These are phyloP conservation scores for Arachis stenosperma DNA, from an alignment of 306 rosid species.

Conservation along the genomic window DNA sequence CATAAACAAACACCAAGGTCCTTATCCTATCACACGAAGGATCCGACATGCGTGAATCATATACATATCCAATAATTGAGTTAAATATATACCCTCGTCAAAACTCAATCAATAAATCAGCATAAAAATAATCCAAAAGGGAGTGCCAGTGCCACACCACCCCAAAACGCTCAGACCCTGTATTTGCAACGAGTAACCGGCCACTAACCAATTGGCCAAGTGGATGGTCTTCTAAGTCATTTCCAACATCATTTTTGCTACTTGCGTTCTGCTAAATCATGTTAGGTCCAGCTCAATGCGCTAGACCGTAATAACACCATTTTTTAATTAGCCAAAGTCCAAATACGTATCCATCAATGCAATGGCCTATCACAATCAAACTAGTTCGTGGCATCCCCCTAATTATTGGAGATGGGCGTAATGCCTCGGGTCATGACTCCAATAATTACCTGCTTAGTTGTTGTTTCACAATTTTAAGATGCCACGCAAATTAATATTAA, in stretches of 20 bases:
- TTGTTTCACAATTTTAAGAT: constrained; percentile 24
- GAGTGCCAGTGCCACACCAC: background rate
- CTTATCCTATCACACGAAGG: constrained; percentile 19
- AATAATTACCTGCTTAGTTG: constrained; percentile 13
- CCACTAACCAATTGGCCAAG: constrained; percentile 38
- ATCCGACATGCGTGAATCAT: constrained; percentile 24
- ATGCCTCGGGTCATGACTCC: background rate
- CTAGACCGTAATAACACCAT: background rate
- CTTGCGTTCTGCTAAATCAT: constrained; percentile 36
- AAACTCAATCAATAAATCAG: background rate
- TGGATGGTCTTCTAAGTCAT: constrained; percentile 37
- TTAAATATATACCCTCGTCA: background rate
- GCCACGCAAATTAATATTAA: constrained; percentile 10
- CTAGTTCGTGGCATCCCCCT: constrained; percentile 32
- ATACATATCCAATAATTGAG: constrained; percentile 32
- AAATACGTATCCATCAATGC: constrained; percentile 2
- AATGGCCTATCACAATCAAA: background rate
- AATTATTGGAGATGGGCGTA: constrained; percentile 21
- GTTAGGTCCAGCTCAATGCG: constrained; percentile 31
- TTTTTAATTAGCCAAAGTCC: background rate
- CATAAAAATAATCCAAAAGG: constrained; percentile 1
- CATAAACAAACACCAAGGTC: constrained; percentile 6
- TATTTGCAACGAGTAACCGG: background rate
- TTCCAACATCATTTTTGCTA: constrained; percentile 40
- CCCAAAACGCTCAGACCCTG: constrained; percentile 11